A percentile compares a stretch with the other conserved stretches of the same genome.
phyloP scores from a whole-genome alignment of 2,329 filamentous ascomycete genomes.

The Penicillium sp. region DNA sequence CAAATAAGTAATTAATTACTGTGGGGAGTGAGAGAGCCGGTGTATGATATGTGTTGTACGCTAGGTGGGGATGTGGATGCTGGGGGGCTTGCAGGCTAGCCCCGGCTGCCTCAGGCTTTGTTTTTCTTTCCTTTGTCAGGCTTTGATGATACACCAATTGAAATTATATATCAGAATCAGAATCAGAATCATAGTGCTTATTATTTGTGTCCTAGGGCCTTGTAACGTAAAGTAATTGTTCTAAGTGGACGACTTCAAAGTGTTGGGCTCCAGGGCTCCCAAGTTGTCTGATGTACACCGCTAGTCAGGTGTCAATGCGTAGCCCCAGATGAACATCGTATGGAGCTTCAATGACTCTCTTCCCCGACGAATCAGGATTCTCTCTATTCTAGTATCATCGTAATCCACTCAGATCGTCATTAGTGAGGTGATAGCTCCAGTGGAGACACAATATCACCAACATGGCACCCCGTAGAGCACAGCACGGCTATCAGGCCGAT shows the following conservation, averaged over 20 bases:
- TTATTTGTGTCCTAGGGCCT: background rate
- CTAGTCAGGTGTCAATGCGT: constrained; percentile 1
- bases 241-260: background rate
- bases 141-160: constrained; percentile 11
- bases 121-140: constrained; percentile 5
- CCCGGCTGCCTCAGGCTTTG: background rate
- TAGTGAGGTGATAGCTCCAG: too few species aligned
- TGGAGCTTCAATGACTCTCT: background rate
- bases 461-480: too few species aligned
- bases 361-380: background rate
- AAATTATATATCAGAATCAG: constrained; percentile 15
- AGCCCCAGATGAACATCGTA: background rate
- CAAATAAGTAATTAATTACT: constrained; percentile 14
- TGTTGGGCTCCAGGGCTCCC: background rate
- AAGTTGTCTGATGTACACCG: background rate
- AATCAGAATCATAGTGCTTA: constrained; percentile 8
- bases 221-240: background rate
- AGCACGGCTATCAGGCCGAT: too few species aligned
- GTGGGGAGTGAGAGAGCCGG: background rate
- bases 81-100: background rate
- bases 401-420: background rate
- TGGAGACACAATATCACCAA: too few species aligned
- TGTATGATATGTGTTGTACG: constrained; percentile 8
- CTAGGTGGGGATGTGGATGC: background rate
- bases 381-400: too few species aligned